These are phyloP conservation scores for Tetraselmis chui DNA, from an alignment of 139 green algal species.

Conservation along the genomic window DNA sequence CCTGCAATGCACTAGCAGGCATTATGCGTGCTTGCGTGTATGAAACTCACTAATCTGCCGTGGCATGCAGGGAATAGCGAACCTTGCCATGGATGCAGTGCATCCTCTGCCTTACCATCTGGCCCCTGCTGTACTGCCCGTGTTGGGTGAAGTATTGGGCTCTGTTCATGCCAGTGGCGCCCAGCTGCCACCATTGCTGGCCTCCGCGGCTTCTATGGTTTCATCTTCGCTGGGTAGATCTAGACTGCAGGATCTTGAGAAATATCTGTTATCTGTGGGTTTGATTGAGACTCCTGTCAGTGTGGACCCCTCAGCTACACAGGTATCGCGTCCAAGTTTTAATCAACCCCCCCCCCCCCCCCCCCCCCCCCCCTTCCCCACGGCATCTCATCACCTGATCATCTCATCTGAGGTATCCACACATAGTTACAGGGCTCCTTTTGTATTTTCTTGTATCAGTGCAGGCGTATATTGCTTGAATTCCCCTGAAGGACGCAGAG, in stretches of 20 bases:
- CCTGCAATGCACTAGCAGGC: neutral
- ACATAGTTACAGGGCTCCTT: no score
- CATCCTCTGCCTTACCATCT: conserved; percentile 18
- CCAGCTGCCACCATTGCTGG: neutral
- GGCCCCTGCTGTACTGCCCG: conserved; percentile 24
- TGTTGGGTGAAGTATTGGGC: neutral
- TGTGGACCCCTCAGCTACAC: neutral
- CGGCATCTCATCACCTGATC: no score
- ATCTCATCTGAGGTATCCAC: no score
- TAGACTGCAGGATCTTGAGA: neutral
- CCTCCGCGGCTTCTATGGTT: neutral
- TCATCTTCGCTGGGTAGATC: neutral
- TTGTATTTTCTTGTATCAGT: neutral
- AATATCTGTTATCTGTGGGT: neutral
- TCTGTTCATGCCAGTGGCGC: neutral
- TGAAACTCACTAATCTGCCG: neutral
- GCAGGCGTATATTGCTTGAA: neutral
- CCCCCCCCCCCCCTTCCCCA: neutral
- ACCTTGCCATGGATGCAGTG: conserved; percentile 11
- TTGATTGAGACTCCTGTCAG: neutral
- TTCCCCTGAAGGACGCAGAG: no score
- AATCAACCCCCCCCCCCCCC: neutral
- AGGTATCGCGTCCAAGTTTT: neutral
- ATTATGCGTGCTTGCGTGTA: neutral
- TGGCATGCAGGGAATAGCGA: conserved; percentile 4